These are phyloP conservation scores for Beauveria caledonica DNA, from an alignment of 2,329 filamentous ascomycete genomes.

Conservation along the genomic window DNA sequence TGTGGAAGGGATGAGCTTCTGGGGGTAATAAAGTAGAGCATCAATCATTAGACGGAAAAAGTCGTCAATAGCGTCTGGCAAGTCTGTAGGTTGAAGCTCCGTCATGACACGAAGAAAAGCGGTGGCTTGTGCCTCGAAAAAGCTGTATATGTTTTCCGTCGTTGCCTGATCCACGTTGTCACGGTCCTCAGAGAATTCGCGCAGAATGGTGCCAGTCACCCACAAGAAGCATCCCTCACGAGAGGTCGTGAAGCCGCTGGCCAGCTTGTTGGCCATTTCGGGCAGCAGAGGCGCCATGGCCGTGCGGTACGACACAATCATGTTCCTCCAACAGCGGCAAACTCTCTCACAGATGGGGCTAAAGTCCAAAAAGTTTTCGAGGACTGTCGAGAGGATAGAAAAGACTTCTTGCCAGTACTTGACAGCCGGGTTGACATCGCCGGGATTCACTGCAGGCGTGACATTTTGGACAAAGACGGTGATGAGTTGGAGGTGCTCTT, in stretches of 20 bases:
- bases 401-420: constrained; percentile 96
- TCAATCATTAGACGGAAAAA: constrained; percentile 93
- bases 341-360: constrained; percentile 86
- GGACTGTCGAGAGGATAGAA: constrained; percentile 74
- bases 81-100: constrained; percentile 64
- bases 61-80: constrained; percentile 84
- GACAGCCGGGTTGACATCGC: constrained; percentile 78
- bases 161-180: constrained; percentile 78
- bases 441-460: constrained; percentile 63
- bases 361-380: constrained; percentile 80
- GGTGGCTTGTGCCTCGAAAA: constrained; percentile 89
- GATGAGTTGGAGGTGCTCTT: constrained; percentile 83
- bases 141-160: constrained; percentile 80
- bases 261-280: constrained; percentile 79
- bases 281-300: constrained; percentile 80
- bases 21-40: constrained; percentile 85
- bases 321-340: constrained; percentile 91
- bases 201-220: constrained; percentile 89
- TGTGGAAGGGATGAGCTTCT: constrained; percentile 69
- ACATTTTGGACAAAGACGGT: constrained; percentile 79
- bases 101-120: constrained; percentile 85
- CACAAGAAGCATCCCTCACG: constrained; percentile 97
- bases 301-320: constrained; percentile 91
- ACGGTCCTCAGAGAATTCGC: constrained; percentile 87
- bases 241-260: constrained; percentile 74